Evolutionary conservation across 768 basidiomycete genomes (phyloP), one percentile per base, ranked within the genome.

Genomic region (Pleurotus eryngii): DNA sequence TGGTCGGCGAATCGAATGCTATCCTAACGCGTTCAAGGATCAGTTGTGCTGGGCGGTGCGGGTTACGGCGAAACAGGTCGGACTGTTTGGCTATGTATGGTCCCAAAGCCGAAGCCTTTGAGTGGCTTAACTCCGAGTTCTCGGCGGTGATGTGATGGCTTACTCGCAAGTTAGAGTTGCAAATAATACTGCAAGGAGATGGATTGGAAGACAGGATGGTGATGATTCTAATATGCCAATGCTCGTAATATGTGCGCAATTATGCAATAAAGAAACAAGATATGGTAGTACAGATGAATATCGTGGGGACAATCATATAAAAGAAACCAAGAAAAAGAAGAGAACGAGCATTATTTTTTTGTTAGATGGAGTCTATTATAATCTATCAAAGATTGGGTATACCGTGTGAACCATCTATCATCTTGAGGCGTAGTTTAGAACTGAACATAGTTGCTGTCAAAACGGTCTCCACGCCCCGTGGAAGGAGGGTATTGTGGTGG

Each of bases 1-100:
- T 96, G 64, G 62, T 53, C 79, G 69, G 55, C 59, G 55, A 48
- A 53, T 46, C 27, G 43, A 40, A 63, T 65, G n/a, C 18, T 39
- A n/a, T 22, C 15, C 22, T 15, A 15, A 40, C 30, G 46, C 37
- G 27, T 26, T 59, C 42, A 46, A 56, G 43, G 50, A 26, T 26
- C 39, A 46, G 46, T 30, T 40, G 46, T 39, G 38, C 51, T 24
- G 38, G n/a, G 51, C 39, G 39, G 42, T 45, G 42, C 42, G 42
- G 20, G 30, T 11, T 35, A 54, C 51, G 51, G 39, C 42, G 51
- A 54, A 40, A 54, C 51, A 24, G 38, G 7, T 54, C 51, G 51
- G 51, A 54, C 22, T 54, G 39, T 54, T 54, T 54, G 51, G 51
- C 39, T 54, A 20, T 54, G 51, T 54, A 17, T 54, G 39, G 38